Evolutionary conservation across 805 yeast genomes (phyloP), one percentile per base, ranked within the genome.

Genomic region (Wickerhamiella kurtzmanii): DNA sequence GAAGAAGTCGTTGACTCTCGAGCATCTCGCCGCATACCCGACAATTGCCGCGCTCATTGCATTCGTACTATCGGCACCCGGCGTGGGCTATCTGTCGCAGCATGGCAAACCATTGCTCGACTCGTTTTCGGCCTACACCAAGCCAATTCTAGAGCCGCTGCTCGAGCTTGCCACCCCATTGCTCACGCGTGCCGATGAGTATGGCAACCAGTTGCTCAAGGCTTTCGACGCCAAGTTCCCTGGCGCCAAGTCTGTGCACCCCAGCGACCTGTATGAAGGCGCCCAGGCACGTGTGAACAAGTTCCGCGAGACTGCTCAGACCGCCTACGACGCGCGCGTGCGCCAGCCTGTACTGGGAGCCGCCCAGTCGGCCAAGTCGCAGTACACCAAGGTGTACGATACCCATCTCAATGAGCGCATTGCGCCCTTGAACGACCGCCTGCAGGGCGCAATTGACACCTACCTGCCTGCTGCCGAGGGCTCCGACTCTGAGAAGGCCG

Each of bases 161-260:
- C 59, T 63, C 35, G 64, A 63, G 45, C 54, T 64, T 17, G 63
- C 74, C 13, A 64, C 70, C 46, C 74, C 76, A 18, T 66, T 74
- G 4, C 61, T 76, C 39, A 58, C 61, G 42, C 63, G 68, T 41
- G 69, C 72, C 20, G 83, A 83, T 61, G 69, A 66, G 45, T 60
- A 66, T 25, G 70, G 79, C n/a, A 80, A 82, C 53, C 55, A 65
- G 25, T 64, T 75, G n/a, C 73, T 87, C 54, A 60, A 59, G 48
- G 59, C 67, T 35, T 65, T 85, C 39, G 95, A 87, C 56, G 60
- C 62, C 49, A 59, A 64, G 38, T 65, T 76, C 18, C 95, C 95
- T 2, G 66, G 68, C 36, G 63, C 79, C 47, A 76, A 76, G 64
- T 72, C 80, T 1, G 68, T 73, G 48, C 65, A 67, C 45, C 89